Percentiles rank a stretch among this genome's conserved stretches.
Conservation (phyloP, 495 filamentous ascomycete species). For the Penicillium dipodomyicola region DNA sequence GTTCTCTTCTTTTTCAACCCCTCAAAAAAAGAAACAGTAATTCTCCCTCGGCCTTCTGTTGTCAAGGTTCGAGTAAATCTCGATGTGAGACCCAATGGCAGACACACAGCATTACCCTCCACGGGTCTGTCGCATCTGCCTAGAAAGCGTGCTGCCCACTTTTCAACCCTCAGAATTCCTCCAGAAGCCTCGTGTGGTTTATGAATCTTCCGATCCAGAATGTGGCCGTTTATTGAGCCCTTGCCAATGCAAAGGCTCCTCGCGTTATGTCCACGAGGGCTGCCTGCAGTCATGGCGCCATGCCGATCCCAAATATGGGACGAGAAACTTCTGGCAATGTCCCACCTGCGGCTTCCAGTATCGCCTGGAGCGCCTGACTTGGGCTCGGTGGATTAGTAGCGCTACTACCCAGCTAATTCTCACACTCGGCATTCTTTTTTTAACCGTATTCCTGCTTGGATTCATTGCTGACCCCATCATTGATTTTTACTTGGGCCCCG, state of each 20-base stretch:
- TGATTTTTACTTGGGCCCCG: constrained; percentile 77
- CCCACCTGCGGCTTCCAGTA: constrained; percentile 87
- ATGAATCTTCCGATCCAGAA: constrained; percentile 71
- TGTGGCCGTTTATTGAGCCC: constrained; percentile 82
- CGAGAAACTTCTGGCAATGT: constrained; percentile 78
- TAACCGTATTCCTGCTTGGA: constrained; percentile 74
- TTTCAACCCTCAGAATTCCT: constrained; percentile 66
- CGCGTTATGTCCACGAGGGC: constrained; percentile 92
- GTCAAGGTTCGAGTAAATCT: constrained; percentile 1
- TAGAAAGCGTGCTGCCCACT: constrained; percentile 79
- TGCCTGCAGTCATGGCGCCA: constrained; percentile 86
- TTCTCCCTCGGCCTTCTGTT: not conserved
- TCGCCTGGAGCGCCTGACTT: constrained; percentile 71
- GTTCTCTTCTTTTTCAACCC: constrained; percentile 10
- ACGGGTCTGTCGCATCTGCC: constrained; percentile 86
- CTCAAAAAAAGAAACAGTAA: not conserved
- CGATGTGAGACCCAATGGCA: constrained; percentile 16
- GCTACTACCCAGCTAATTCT: constrained; percentile 58
- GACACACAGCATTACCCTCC: constrained; percentile 56
- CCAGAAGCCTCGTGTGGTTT: constrained; percentile 62
- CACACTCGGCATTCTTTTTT: constrained; percentile 65
- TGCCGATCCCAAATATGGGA: constrained; percentile 62
- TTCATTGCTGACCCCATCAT: constrained; percentile 94
- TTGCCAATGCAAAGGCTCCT: constrained; percentile 88
- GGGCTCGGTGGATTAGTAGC: constrained; percentile 72